Evolutionary conservation across 177 flowering plant genomes (phyloP).

Genomic region (Telopea speciosissima): DNA sequence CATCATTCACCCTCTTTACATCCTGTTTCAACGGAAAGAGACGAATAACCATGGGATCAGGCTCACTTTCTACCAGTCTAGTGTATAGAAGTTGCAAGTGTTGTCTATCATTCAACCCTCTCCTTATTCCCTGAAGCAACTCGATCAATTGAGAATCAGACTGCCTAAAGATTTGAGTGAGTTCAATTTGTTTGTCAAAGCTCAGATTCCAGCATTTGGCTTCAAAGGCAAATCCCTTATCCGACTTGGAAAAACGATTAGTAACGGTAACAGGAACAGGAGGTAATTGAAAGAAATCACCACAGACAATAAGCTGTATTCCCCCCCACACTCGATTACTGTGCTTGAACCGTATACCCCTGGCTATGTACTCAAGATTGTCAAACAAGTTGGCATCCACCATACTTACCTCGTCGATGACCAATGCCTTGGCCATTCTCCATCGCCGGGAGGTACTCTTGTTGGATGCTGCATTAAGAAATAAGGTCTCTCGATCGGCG

Average conservation of each 20-base stretch:
- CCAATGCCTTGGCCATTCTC: slow-evolving; percentile 39
- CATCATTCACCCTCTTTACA: slow-evolving; percentile 42
- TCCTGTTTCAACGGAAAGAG: slow-evolving; percentile 45
- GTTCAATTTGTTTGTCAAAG: slow-evolving; percentile 48
- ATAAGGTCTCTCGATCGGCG: slow-evolving; percentile 14
- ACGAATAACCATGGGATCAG: slow-evolving; percentile 22
- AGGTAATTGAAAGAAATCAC: slow-evolving; percentile 64
- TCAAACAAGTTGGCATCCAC: slow-evolving; percentile 42
- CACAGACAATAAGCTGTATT: slow-evolving; percentile 46
- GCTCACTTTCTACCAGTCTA: slow-evolving; percentile 5
- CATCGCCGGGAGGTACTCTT: slow-evolving; percentile 29
- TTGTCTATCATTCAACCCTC: slow-evolving; percentile 28
- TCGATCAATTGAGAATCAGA: slow-evolving; percentile 30
- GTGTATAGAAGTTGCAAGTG: slow-evolving; percentile 27
- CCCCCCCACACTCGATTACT: slow-evolving; percentile 47
- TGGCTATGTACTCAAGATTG: slow-evolving; percentile 41
- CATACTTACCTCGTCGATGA: slow-evolving; percentile 65
- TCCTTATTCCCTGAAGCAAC: slow-evolving; percentile 48
- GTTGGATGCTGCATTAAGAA: slow-evolving; percentile 15
- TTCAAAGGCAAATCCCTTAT: slow-evolving; percentile 51
- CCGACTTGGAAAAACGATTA: neutral
- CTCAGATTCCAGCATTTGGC: slow-evolving; percentile 51
- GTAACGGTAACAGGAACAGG: slow-evolving; percentile 41
- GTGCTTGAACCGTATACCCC: slow-evolving; percentile 11
- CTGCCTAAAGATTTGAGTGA: slow-evolving; percentile 45